A percentile compares a stretch with the other conserved stretches of the same genome.
Evolutionary conservation across 2,329 filamentous ascomycete species (phyloP).

Genomic region (Phialophora verrucosa): DNA sequence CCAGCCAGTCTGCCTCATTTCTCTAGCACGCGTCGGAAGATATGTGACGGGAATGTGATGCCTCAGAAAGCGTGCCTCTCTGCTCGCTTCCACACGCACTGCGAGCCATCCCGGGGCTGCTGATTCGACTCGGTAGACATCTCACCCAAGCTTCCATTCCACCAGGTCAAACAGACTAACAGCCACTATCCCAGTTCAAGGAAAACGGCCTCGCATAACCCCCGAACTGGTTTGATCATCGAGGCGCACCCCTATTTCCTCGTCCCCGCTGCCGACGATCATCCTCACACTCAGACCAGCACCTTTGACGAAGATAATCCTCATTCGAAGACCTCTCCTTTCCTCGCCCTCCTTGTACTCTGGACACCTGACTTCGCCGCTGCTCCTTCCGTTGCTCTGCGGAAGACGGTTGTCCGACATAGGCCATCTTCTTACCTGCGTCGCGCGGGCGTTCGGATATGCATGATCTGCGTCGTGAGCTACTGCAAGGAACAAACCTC

Average conservation of each 20-base stretch:
- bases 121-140: constrained; percentile 18
- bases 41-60: constrained; percentile 22
- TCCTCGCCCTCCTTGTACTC: background rate
- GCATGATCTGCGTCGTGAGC: constrained; percentile 7
- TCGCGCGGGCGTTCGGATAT: constrained; percentile 12
- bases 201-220: background rate
- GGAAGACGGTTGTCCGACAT: background rate
- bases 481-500: constrained; percentile 22
- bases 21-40: constrained; percentile 20
- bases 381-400: background rate
- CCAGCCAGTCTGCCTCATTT: constrained; percentile 20
- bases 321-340: background rate
- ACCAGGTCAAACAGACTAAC: background rate
- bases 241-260: background rate
- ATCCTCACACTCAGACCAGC: background rate
- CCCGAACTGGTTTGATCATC: background rate
- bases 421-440: background rate
- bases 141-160: constrained; percentile 3
- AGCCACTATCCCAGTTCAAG: constrained; percentile 18
- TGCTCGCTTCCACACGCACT: background rate
- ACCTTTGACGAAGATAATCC: background rate
- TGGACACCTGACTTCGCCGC: background rate
- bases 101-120: background rate
- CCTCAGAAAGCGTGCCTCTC: constrained; percentile 3
- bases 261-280: background rate